Evolutionary conservation across 2,329 filamentous ascomycete genomes (phyloP).

Genomic region (Aspergillus ruber): DNA sequence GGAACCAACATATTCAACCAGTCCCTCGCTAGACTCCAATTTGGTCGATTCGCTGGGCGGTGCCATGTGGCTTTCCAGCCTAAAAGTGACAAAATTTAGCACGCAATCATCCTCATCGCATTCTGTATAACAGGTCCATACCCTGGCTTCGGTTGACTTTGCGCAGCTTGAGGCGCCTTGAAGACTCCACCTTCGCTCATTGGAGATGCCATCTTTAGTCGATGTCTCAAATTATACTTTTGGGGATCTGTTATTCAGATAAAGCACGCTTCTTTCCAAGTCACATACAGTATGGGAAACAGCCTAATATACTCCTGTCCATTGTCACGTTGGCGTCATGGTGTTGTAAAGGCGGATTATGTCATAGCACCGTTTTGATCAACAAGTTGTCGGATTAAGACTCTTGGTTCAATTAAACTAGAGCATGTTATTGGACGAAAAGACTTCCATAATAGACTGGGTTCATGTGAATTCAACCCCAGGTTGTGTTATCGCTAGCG

Average conservation of each 20-base stretch:
- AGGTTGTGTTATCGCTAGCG: too few species aligned
- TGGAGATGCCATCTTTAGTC: constrained; percentile 15
- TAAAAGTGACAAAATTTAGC: neutral
- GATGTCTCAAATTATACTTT: neutral
- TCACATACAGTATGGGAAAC: neutral
- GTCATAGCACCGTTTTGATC: neutral
- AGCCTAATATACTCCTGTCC: neutral
- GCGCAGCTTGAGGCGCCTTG: constrained; percentile 13
- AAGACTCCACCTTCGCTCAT: constrained; percentile 20
- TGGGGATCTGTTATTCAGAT: neutral
- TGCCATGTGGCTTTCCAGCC: neutral
- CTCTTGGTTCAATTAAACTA: too few species aligned
- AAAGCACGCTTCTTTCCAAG: neutral
- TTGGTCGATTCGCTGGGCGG: constrained; percentile 30
- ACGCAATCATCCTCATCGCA: neutral
- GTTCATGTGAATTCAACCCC: too few species aligned
- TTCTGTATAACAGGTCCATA: constrained; percentile 5
- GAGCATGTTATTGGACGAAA: too few species aligned
- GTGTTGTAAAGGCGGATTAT: constrained; percentile 7
- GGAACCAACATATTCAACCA: constrained; percentile 39
- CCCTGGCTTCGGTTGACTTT: constrained; percentile 24
- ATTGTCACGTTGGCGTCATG: constrained; percentile 22
- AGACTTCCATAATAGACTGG: too few species aligned
- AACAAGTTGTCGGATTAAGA: too few species aligned
- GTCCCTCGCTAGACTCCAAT: constrained; percentile 19